These are phyloP conservation scores for Fusarium pseudocircinatum DNA, from an alignment of 2,329 filamentous ascomycete species.

Conservation along the genomic window DNA sequence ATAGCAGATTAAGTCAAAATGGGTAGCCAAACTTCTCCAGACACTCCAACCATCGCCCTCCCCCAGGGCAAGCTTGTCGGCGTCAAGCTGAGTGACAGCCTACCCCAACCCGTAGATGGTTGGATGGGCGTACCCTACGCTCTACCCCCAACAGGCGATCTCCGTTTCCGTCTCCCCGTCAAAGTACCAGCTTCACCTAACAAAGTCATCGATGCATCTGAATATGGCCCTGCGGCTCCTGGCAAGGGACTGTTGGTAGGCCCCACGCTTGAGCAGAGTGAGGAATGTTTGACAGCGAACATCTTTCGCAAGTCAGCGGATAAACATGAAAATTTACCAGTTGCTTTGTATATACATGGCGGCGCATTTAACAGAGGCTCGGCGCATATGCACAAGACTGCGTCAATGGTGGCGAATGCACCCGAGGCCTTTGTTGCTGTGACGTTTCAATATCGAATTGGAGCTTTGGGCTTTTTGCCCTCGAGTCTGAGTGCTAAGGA, in stretches of 20 bases:
- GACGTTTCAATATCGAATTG: constrained; percentile 62
- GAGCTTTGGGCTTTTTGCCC: constrained; percentile 69
- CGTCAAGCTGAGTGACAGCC: constrained; percentile 20
- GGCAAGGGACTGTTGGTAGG: constrained; percentile 37
- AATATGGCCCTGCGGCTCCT: constrained; percentile 49
- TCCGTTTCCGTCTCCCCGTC: constrained; percentile 54
- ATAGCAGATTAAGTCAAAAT: constrained; percentile 3
- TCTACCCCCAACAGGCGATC: constrained; percentile 56
- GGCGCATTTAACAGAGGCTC: constrained; percentile 54
- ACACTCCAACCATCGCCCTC: constrained; percentile 21
- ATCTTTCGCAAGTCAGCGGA: constrained; percentile 55
- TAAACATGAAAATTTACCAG: constrained; percentile 47
- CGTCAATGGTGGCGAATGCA: constrained; percentile 67
- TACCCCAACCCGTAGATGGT: constrained; percentile 46
- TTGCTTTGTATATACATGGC: constrained; percentile 68
- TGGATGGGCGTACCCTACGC: constrained; percentile 63
- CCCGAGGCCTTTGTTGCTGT: constrained; percentile 59
- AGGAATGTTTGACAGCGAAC: constrained; percentile 66
- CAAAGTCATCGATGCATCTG: constrained; percentile 46
- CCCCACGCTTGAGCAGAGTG: constrained; percentile 48
- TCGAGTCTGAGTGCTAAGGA: constrained; percentile 60
- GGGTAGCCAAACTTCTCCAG: constrained; percentile 18
- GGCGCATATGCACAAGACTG: constrained; percentile 66
- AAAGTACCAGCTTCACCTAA: constrained; percentile 41
- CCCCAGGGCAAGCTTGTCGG: constrained; percentile 39